Evolutionary conservation across 2,329 filamentous ascomycete species (phyloP).

Genomic region (Botrytis hyacinthi): DNA sequence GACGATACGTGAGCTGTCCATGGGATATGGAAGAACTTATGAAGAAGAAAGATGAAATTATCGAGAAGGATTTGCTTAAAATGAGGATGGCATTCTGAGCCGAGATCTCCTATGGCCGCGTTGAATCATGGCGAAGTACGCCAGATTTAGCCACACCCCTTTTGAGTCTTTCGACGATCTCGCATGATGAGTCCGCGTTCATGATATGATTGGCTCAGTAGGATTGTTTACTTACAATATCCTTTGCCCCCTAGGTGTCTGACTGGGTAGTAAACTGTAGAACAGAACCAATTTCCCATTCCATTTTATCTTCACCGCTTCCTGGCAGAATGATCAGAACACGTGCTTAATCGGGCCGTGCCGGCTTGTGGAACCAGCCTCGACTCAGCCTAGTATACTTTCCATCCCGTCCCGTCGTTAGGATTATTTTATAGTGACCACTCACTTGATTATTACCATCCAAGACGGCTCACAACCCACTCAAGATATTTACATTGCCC

Average conservation of each 20-base stretch:
- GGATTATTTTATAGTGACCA: neutral
- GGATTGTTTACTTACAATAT: neutral
- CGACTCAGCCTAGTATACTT: neutral
- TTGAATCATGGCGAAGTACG: neutral
- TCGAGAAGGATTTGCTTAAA: constrained; percentile 39
- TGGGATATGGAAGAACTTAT: constrained; percentile 51
- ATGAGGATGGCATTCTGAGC: constrained; percentile 35
- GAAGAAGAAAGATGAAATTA: constrained; percentile 44
- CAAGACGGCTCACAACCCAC: neutral
- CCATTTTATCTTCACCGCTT: neutral
- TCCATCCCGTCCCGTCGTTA: neutral
- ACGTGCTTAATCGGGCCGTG: neutral
- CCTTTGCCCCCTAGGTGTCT: no score
- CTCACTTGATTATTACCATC: neutral
- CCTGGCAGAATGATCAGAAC: neutral
- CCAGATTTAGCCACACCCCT: neutral
- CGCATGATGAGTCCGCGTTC: neutral
- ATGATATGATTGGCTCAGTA: neutral
- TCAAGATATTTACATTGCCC: neutral
- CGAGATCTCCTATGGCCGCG: neutral
- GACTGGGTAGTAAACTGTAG: neutral
- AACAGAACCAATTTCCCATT: neutral
- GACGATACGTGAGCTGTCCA: constrained; percentile 44
- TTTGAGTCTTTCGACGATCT: neutral
- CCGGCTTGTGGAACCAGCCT: neutral